Evolutionary conservation across 1,284 basidiomycete genomes (phyloP).

Genomic region (Hypsizygus ulmarius): DNA sequence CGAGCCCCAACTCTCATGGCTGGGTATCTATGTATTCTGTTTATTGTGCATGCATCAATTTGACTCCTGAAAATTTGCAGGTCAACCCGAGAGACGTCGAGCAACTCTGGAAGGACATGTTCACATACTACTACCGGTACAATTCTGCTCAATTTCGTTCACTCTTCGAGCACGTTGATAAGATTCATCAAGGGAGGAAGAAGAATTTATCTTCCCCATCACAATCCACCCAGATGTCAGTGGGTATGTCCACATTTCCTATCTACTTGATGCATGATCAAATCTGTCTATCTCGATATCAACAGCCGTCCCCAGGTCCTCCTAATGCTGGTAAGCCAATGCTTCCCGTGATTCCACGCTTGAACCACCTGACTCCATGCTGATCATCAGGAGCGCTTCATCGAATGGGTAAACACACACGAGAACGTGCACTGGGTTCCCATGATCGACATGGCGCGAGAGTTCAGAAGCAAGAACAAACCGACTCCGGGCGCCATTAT

Average conservation of each 20-base stretch:
- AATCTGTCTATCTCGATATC: not conserved
- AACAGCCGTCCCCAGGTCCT: slow-evolving; percentile 57
- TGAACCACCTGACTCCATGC: not conserved
- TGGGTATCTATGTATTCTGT: slow-evolving; percentile 2
- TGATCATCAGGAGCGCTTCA: slow-evolving; percentile 63
- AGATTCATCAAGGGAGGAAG: slow-evolving; percentile 48
- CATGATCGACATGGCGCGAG: slow-evolving; percentile 63
- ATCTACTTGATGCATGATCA: not conserved
- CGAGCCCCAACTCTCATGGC: slow-evolving; percentile 17
- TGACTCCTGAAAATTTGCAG: slow-evolving; percentile 25
- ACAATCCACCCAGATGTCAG: slow-evolving; percentile 82
- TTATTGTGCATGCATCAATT: too few relatives aligned
- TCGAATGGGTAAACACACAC: slow-evolving; percentile 76
- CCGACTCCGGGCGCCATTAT: slow-evolving; percentile 39
- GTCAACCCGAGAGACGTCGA: slow-evolving; percentile 71
- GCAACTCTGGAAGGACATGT: slow-evolving; percentile 76
- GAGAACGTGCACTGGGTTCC: slow-evolving; percentile 73
- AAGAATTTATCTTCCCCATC: slow-evolving; percentile 73
- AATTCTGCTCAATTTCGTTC: slow-evolving; percentile 7
- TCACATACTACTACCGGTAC: slow-evolving; percentile 65
- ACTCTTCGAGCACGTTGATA: not conserved
- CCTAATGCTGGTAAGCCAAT: slow-evolving; percentile 59
- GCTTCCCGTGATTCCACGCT: not conserved
- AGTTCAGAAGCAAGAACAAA: slow-evolving; percentile 44
- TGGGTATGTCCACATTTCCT: slow-evolving; percentile 41